Evolutionary conservation across 345 rosid species (phyloP).

Genomic region (Lagerstroemia speciosa): DNA sequence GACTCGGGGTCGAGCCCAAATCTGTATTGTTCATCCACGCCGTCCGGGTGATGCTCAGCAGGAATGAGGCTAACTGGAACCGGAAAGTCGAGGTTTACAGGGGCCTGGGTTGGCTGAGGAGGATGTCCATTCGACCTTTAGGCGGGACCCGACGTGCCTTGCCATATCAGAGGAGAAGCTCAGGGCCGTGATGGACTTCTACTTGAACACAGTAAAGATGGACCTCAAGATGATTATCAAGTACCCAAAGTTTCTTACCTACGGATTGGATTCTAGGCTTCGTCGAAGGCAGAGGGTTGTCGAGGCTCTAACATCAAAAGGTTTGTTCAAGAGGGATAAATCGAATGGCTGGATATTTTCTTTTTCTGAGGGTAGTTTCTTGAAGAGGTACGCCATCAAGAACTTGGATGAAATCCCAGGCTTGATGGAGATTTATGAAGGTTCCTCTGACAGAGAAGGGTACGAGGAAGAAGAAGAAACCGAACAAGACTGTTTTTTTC

Average conservation of each 20-base stretch:
- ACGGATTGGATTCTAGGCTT: conserved; percentile 10
- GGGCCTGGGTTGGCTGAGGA: conserved; percentile 15
- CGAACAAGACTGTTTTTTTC: not conserved
- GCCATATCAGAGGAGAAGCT: conserved; percentile 9
- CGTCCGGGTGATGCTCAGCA: not conserved
- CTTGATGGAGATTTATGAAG: conserved; percentile 5
- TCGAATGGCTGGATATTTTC: not conserved
- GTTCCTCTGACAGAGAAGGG: not conserved
- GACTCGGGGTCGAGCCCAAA: conserved; percentile 5
- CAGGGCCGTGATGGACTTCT: conserved; percentile 7
- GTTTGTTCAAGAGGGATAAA: conserved; percentile 4
- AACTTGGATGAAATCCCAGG: conserved; percentile 6
- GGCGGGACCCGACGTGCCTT: conserved; percentile 8
- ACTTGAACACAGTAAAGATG: not conserved
- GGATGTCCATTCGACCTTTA: conserved; percentile 8
- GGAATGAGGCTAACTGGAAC: conserved; percentile 14
- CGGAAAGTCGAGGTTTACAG: conserved; percentile 5
- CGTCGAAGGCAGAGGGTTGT: conserved; percentile 13
- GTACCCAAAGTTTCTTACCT: conserved; percentile 1
- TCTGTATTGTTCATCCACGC: conserved; percentile 9
- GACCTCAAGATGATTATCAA: not conserved
- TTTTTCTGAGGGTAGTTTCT: not conserved
- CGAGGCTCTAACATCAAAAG: conserved; percentile 9
- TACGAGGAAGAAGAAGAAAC: not conserved
- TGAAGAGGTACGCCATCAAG: not conserved